These are phyloP conservation scores for Penicillium silybi DNA, from an alignment of 495 filamentous ascomycete genomes.

Conservation along the genomic window DNA sequence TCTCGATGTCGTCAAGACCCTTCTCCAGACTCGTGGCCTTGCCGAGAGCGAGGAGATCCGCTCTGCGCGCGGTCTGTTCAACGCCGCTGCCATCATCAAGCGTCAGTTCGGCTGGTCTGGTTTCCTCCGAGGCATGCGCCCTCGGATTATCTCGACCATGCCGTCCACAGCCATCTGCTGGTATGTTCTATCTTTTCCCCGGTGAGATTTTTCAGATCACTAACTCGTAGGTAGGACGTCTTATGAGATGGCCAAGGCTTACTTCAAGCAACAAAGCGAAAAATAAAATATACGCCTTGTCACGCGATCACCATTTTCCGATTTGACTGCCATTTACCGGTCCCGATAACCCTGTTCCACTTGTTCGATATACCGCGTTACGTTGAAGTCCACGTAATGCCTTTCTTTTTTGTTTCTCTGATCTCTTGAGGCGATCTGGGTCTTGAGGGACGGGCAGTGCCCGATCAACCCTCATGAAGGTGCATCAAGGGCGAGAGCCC, in stretches of 20 bases:
- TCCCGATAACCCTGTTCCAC: conserved; percentile 2
- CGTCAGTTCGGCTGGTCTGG: conserved; percentile 77
- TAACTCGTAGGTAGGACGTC: conserved; percentile 54
- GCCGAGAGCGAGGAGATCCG: conserved; percentile 77
- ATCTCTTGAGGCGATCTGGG: conserved; percentile 13
- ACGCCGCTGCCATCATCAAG: conserved; percentile 79
- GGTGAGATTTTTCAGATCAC: conserved; percentile 1
- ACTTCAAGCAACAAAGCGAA: conserved; percentile 52
- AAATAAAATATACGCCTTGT: conserved; percentile 12
- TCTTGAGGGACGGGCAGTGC: conserved; percentile 13
- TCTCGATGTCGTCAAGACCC: conserved; percentile 95
- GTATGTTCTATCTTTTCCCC: conserved; percentile 50
- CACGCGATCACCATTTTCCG: conserved; percentile 8
- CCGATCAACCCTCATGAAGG: conserved; percentile 5
- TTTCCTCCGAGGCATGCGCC: conserved; percentile 89
- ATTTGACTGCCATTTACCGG: conserved; percentile 7
- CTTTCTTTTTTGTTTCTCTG: conserved; percentile 6
- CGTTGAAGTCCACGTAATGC: background rate
- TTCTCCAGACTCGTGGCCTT: conserved; percentile 87
- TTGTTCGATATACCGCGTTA: conserved; percentile 10
- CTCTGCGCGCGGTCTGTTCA: conserved; percentile 75
- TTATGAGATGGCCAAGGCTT: conserved; percentile 76
- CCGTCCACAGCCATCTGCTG: conserved; percentile 98
- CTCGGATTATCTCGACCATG: conserved; percentile 93
- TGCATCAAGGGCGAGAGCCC: conserved; percentile 7